Evolutionary conservation across 2,329 filamentous ascomycete species (phyloP), one percentile per base, ranked within the genome.

Genomic region (Aspergillus awamori): DNA sequence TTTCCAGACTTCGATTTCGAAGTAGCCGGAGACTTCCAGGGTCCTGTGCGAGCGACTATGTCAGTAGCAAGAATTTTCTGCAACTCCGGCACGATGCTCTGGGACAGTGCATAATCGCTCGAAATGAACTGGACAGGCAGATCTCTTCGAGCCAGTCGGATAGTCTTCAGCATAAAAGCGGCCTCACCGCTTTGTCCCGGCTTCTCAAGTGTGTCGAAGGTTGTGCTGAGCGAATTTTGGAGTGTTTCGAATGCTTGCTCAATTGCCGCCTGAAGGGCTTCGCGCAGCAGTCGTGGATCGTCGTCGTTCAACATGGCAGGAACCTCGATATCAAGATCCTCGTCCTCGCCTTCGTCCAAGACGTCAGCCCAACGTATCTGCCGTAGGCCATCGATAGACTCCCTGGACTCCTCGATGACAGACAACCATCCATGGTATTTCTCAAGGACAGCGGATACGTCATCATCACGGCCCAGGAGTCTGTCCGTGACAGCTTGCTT

Each of bases 391-490:
- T 76, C 69, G 30, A 78, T 74, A 41, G 69, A 68, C 13, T 68
- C 65, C 24, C 64, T 69, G 7, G 73, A 67, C 33, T 62, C 86
- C 62, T 89, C 84, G n/a, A 96, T 85, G 5, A 89, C 84, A n/a
- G 82, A 81, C 49, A 87, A 84, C 93, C 93, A 97, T 1, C 83
- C 82, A 60, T 87, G 83, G 70, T 95, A 95, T 49, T 83, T 81
- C 11, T 83, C 80, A 1, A 88, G 80, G 0, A 89, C 85, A 57
- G 80, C 80, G 38, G 86, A 86, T 0, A 94, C 85, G 10, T 86
- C 81, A 60, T 88, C 82, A 70, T 89, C 89, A 53, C 88, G 86
- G 5, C 94, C 93, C 68, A 93, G 86, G 7, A 91, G 82, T 20
- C 88, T 86, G 33, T 89, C 83, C 8, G 89, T 76, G 22, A 97